Evolutionary conservation across 768 basidiomycete species (phyloP).

Genomic region (Hygrophoropsis aurantiaca): DNA sequence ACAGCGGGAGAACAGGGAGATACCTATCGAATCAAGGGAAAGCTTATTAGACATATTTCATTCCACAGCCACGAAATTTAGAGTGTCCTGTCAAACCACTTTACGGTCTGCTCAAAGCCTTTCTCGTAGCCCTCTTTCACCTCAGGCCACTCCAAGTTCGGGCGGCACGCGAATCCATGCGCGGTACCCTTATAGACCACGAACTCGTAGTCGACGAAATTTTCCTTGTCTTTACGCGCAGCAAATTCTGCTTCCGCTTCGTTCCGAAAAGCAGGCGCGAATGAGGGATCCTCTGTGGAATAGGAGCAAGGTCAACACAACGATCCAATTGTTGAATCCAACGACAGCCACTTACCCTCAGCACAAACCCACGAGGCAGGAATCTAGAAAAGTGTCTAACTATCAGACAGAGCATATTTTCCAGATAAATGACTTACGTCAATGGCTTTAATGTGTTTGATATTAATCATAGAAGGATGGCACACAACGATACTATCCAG

Average conservation of each 20-base stretch:
- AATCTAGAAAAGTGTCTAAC: conserved; percentile 9
- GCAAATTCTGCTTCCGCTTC: conserved; percentile 31
- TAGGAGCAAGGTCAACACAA: neutral
- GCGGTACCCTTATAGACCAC: conserved; percentile 39
- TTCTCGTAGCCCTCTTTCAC: conserved; percentile 46
- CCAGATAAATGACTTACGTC: conserved; percentile 7
- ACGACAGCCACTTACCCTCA: conserved; percentile 28
- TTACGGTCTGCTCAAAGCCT: conserved; percentile 39
- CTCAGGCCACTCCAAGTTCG: conserved; percentile 40
- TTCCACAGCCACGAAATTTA: neutral
- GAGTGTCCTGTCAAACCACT: conserved; percentile 44
- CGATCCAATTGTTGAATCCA: neutral
- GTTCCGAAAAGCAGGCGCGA: conserved; percentile 23
- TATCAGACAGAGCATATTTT: neutral
- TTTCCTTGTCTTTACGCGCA: conserved; percentile 24
- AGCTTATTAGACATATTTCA: no score
- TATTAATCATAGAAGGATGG: conserved; percentile 36
- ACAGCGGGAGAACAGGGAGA: no score
- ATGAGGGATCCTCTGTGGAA: conserved; percentile 32
- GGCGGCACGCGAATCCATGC: conserved; percentile 51
- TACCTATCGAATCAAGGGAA: no score
- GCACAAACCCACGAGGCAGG: conserved; percentile 36
- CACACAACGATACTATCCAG: conserved; percentile 40
- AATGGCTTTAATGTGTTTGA: conserved; percentile 35
- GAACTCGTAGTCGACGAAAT: conserved; percentile 35